Conservation (phyloP, 2,329 filamentous ascomycete species). For the Penicillium italicum region DNA sequence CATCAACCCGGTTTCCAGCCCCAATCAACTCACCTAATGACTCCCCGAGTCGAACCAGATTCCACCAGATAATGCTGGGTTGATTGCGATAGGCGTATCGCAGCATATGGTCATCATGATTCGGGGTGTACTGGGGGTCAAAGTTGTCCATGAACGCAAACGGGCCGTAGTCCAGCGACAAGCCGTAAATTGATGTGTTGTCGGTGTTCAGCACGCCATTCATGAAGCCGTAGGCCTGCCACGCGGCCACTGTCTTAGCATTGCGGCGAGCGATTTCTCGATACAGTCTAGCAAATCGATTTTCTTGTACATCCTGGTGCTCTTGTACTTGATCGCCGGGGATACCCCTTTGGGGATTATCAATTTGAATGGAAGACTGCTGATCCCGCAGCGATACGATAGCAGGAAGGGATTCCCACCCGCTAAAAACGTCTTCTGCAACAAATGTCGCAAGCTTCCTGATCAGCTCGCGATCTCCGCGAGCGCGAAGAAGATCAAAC, state of each 20-base stretch:
- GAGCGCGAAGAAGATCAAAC: constrained; percentile 83
- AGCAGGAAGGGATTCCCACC: constrained; percentile 78
- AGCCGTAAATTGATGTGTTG: constrained; percentile 85
- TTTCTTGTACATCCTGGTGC: constrained; percentile 65
- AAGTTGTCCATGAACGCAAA: constrained; percentile 99
- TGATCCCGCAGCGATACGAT: constrained; percentile 47
- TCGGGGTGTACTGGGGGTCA: constrained; percentile 89
- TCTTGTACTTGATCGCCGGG: constrained; percentile 62
- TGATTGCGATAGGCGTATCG: constrained; percentile 93
- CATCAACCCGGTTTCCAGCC: constrained; percentile 68
- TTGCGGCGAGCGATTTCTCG: constrained; percentile 83
- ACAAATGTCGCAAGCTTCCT: constrained; percentile 75
- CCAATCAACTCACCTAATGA: constrained; percentile 84
- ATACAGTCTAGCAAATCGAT: constrained; percentile 82
- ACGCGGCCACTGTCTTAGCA: constrained; percentile 80
- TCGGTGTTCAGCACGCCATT: constrained; percentile 98
- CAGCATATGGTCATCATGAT: constrained; percentile 86
- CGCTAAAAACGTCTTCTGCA: constrained; percentile 80
- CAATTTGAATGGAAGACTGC: constrained; percentile 34
- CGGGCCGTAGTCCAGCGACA: constrained; percentile 91
- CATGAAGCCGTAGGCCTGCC: constrained; percentile 99
- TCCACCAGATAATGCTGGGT: constrained; percentile 98
- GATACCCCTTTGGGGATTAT: constrained; percentile 52
- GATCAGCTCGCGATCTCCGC: constrained; percentile 73
- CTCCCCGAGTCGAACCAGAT: constrained; percentile 86